A percentile compares a stretch with the other conserved stretches of the same genome.
Evolutionary conservation across 1,139 yeast genomes (phyloP).

Genomic region (Geotrichum citri-aurantii): DNA sequence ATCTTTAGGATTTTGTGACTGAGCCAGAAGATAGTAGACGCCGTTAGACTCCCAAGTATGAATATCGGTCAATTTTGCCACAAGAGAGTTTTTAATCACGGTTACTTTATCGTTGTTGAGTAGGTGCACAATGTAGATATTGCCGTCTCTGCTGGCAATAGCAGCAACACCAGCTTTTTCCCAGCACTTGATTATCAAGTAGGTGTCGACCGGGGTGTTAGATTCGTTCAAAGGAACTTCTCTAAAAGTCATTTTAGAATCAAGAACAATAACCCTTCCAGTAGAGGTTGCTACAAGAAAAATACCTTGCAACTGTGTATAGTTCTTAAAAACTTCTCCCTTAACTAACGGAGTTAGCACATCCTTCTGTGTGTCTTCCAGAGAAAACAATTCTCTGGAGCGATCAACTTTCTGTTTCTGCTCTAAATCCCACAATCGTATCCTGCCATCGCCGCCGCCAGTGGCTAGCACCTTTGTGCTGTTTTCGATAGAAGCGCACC

Average conservation of each 20-base stretch:
- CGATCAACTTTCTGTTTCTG: slow-evolving; percentile 28
- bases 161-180: slow-evolving; percentile 39
- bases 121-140: slow-evolving; percentile 45
- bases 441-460: slow-evolving; percentile 87
- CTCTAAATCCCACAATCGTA: slow-evolving; percentile 54
- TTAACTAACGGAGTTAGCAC: slow-evolving; percentile 30
- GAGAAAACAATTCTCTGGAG: slow-evolving; percentile 35
- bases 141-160: slow-evolving; percentile 52
- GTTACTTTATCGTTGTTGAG: slow-evolving; percentile 25
- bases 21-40: slow-evolving; percentile 43
- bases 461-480: slow-evolving; percentile 46
- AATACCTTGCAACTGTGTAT: slow-evolving; percentile 40
- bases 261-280: slow-evolving; percentile 44
- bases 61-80: slow-evolving; percentile 52
- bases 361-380: slow-evolving; percentile 24
- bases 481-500: slow-evolving; percentile 68
- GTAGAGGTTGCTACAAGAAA: slow-evolving; percentile 55
- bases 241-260: slow-evolving; percentile 25
- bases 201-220: slow-evolving; percentile 41
- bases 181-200: slow-evolving; percentile 50
- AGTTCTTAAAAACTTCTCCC: slow-evolving; percentile 60
- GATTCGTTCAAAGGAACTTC: slow-evolving; percentile 35
- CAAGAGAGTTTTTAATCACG: slow-evolving; percentile 21
- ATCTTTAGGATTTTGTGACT: slow-evolving; percentile 63
- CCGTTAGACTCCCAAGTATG: slow-evolving; percentile 36